Evolutionary conservation across 495 filamentous ascomycete genomes (phyloP).

Genomic region (Echria macrotheca): DNA sequence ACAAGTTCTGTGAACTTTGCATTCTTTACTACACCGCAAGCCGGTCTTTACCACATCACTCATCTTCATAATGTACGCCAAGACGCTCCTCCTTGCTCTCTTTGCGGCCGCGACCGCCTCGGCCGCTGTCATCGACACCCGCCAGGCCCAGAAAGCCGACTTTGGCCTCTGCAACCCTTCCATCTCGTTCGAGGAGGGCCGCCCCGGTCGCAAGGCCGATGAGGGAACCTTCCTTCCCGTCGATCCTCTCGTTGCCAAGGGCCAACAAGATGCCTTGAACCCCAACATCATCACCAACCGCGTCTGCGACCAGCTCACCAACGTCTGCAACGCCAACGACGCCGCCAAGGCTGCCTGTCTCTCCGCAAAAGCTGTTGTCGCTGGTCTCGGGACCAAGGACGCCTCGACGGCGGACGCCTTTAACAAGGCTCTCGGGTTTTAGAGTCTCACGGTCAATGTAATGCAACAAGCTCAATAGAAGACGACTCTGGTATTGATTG

Average conservation of each 20-base stretch:
- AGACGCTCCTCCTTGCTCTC: conserved; percentile 24
- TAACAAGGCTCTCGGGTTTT: conserved; percentile 38
- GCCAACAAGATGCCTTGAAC: conserved; percentile 50
- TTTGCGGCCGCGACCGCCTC: conserved; percentile 27
- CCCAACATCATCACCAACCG: conserved; percentile 59
- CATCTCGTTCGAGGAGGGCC: conserved; percentile 51
- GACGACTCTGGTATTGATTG: too few relatives aligned
- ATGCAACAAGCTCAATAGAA: too few relatives aligned
- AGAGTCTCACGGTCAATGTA: neutral
- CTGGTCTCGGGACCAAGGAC: conserved; percentile 34
- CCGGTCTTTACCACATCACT: conserved; percentile 22
- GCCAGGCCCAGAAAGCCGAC: conserved; percentile 37
- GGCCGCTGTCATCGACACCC: conserved; percentile 25
- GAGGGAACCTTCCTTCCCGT: conserved; percentile 54
- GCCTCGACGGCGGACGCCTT: conserved; percentile 37
- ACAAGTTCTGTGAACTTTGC: conserved; percentile 28
- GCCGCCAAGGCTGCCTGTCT: conserved; percentile 43
- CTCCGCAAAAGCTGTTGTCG: conserved; percentile 33
- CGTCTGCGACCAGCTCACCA: conserved; percentile 52
- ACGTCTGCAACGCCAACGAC: conserved; percentile 48
- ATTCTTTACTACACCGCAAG: conserved; percentile 23
- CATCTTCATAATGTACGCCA: conserved; percentile 24
- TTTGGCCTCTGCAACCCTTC: conserved; percentile 53
- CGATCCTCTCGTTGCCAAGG: conserved; percentile 46
- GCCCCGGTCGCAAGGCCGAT: conserved; percentile 40